Base-by-base conservation (phyloP, 768 basidiomycete genomes). In the Naganishia randhawae region DNA sequence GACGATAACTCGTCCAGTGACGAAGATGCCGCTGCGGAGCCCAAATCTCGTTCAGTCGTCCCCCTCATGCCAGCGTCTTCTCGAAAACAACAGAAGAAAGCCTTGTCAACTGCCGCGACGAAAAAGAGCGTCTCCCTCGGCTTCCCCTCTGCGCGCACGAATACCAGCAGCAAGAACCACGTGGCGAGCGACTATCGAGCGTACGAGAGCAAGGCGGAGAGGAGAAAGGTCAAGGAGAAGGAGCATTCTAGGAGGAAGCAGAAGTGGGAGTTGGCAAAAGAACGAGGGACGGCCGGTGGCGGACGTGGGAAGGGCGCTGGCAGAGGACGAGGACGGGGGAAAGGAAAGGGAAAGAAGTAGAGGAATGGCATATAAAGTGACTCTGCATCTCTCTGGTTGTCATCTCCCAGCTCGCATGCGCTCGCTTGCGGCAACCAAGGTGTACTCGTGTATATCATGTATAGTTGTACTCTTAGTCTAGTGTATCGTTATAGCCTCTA, bases 201-300 rank as follows among this genome's bases (percentile, higher is more conserved):
- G 39, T 91, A 91, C 76, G 86, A 90, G 79, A 89, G 86, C 5
- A 88, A 86, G 72, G 84, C 84, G 33, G 89, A 84, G 37, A 83
- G 90, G 69, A 85, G 83, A 70, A 80, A 81, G 54, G 86, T 89
- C 65, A 84, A 83, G 69, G 80, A 81, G 63, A 89, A 88, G 76
- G 89, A 91, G 76, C 82, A 81, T 48, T 83, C 81, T 50, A 83
- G 89, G 63, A 84, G 86, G 73, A 83, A 84, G 6, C 87, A 90
- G 77, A 90, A 90, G 78, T 89, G 88, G 14, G 86, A 85, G 72
- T 79, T 85, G 52, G 89, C 88, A 31, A 86, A 89, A 45, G 88
- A 87, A 52, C 41, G 78, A 62, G 73, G 69, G 52, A 71, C n/a
- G 65, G 72, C 3, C 62, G 73, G 72, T 27, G 62, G 68, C 31